Conservation (phyloP, 768 basidiomycete genomes). For the Xerocomellus chrysenteron region DNA sequence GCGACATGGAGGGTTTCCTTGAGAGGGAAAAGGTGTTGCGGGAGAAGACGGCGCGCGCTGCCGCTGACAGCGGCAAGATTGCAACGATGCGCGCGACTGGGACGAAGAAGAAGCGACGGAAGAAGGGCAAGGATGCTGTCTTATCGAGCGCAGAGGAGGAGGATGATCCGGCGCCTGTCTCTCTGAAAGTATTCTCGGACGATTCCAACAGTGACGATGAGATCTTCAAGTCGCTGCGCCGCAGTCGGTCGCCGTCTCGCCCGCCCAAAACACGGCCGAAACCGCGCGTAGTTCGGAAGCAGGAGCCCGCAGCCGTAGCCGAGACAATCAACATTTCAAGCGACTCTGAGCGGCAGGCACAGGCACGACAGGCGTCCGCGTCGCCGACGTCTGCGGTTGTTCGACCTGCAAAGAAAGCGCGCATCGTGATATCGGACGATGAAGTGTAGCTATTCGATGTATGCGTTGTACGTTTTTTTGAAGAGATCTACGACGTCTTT, state of each 20-base stretch:
- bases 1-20: slow-evolving; percentile 80
- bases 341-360: slow-evolving; percentile 17
- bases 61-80: slow-evolving; percentile 42
- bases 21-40: slow-evolving; percentile 66
- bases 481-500: slow-evolving; percentile 1
- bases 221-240: slow-evolving; percentile 19
- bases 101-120: slow-evolving; percentile 61
- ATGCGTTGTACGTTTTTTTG: slow-evolving; percentile 7
- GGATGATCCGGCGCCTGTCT: slow-evolving; percentile 17
- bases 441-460: slow-evolving; percentile 25
- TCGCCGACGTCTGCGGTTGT: slow-evolving; percentile 7
- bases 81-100: slow-evolving; percentile 46
- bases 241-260: slow-evolving; percentile 26
- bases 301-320: slow-evolving; percentile 2
- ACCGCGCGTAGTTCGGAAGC: slow-evolving; percentile 44
- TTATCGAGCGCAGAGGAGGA: slow-evolving; percentile 41
- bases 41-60: slow-evolving; percentile 48
- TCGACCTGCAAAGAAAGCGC: slow-evolving; percentile 26
- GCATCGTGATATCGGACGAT: slow-evolving; percentile 41
- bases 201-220: slow-evolving; percentile 29
- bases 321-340: slow-evolving; percentile 23
- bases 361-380: not conserved
- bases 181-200: slow-evolving; percentile 14
- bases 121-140: slow-evolving; percentile 43
- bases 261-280: slow-evolving; percentile 30